Evolutionary conservation across 169 alveolate genomes (phyloP), one percentile per base, ranked within the genome.

Genomic region (Babesia ovata): DNA sequence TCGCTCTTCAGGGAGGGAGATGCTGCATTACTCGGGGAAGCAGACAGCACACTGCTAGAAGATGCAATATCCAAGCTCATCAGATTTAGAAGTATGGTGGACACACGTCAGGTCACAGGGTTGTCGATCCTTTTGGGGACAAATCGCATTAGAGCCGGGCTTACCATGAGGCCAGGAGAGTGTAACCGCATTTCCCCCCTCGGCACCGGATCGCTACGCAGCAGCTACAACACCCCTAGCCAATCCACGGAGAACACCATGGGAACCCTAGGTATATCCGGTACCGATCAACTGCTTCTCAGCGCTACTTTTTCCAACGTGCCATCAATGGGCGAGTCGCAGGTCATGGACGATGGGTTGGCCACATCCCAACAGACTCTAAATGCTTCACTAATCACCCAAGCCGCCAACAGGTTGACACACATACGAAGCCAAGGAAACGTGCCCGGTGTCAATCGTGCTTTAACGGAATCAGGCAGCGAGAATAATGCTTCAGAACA

Each of bases 91-190:
- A 36, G 22, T 14, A 4, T 49, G 66, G 33, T 58, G 66, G 66
- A 21, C 12, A 14, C 12, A 10, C 2, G 49, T 7, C n/a, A 14
- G 6, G 66, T 2, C 16, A 58, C 48, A 13, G 66, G 66, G 24
- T n/a, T 58, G 66, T 58, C 66, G 22, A 10, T 17, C 6, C 26
- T 58, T 4, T 24, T 58, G 44, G 66, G 66, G 3, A 22, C 22
- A 4, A 36, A n/a, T 28, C 44, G 49, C n/a, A n/a, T 58, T 12
- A 58, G 26, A 42, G 48, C 66, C 0, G 66, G 66, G 13, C 66
- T 58, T 13, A 29, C 46, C 49, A 19, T 11, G 44, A 46, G 66
- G 24, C 16, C 42, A 14, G 22, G 49, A 17, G 66, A 58, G 1
- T 11, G 59, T 33, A 45, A 13, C n/a, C 59, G 59, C 59, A 52